These are phyloP conservation scores for Aspergillus conjunctus DNA, from an alignment of 495 filamentous ascomycete genomes.

Conservation along the genomic window DNA sequence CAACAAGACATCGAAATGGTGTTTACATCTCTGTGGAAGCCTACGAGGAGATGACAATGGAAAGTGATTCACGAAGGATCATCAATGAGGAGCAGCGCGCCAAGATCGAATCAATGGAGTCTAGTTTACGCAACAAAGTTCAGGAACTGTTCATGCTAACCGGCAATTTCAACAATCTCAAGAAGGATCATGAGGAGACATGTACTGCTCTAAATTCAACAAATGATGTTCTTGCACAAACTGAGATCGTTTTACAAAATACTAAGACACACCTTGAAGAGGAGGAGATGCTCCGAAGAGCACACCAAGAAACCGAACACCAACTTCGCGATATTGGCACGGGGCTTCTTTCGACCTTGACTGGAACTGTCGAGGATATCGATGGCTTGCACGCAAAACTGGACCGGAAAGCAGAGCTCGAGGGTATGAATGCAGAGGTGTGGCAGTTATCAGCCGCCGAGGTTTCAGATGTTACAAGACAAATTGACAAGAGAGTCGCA, in stretches of 20 bases:
- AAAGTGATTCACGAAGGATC: constrained; percentile 91
- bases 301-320: constrained; percentile 83
- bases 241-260: constrained; percentile 74
- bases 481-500: constrained; percentile 72
- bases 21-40: constrained; percentile 85
- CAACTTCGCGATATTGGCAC: constrained; percentile 69
- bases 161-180: constrained; percentile 78
- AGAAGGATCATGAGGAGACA: constrained; percentile 81
- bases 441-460: constrained; percentile 78
- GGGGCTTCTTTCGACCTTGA: constrained; percentile 73
- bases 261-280: constrained; percentile 76
- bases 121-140: constrained; percentile 83
- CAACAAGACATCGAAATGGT: constrained; percentile 89
- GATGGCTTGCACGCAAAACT: constrained; percentile 80
- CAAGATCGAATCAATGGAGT: constrained; percentile 90
- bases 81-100: constrained; percentile 88
- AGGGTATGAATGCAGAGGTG: constrained; percentile 69
- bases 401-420: constrained; percentile 78
- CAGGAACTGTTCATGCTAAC: constrained; percentile 87
- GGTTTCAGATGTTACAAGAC: constrained; percentile 69
- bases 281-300: constrained; percentile 76
- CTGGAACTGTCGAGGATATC: constrained; percentile 76
- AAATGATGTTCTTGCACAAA: constrained; percentile 78
- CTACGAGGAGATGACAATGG: constrained; percentile 83
- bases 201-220: constrained; percentile 72